Percentiles rank a stretch among this genome's conserved stretches.
These are phyloP conservation scores for Smittium culicis DNA, from an alignment of 371 early-diverging fungal genomes.

Conservation along the genomic window DNA sequence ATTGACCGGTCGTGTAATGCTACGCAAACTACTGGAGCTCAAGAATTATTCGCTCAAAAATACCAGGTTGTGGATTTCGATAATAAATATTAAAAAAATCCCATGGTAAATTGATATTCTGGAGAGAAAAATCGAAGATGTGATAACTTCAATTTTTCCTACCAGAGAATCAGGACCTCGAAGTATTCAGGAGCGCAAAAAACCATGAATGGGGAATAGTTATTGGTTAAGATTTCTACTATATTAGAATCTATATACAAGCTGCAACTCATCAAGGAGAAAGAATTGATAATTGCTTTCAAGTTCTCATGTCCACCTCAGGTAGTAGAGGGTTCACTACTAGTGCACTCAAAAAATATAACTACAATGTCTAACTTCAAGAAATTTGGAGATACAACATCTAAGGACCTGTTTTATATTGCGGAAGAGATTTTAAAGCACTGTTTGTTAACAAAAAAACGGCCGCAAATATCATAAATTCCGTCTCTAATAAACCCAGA, in stretches of 20 bases:
- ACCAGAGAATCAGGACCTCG: background rate
- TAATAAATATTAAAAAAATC: background rate
- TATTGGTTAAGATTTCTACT: background rate
- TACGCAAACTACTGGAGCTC: background rate
- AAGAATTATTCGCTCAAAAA: background rate
- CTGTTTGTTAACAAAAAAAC: background rate
- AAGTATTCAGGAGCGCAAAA: background rate
- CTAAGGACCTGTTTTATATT: background rate
- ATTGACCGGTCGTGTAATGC: background rate
- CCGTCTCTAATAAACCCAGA: background rate
- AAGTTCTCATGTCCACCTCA: background rate
- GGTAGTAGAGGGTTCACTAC: background rate
- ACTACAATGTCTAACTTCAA: background rate
- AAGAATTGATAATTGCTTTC: background rate
- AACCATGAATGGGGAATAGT: background rate
- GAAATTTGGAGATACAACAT: slow-evolving; percentile 2
- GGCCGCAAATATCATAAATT: slow-evolving; percentile 4
- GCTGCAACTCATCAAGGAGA: background rate
- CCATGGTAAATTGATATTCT: background rate
- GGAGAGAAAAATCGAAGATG: background rate
- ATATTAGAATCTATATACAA: background rate
- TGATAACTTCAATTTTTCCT: background rate
- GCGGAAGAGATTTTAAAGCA: background rate
- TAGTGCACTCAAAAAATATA: background rate
- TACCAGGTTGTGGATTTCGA: background rate